These are phyloP conservation scores for Lojkania enalia DNA, from an alignment of 2,329 filamentous ascomycete genomes.

Conservation along the genomic window DNA sequence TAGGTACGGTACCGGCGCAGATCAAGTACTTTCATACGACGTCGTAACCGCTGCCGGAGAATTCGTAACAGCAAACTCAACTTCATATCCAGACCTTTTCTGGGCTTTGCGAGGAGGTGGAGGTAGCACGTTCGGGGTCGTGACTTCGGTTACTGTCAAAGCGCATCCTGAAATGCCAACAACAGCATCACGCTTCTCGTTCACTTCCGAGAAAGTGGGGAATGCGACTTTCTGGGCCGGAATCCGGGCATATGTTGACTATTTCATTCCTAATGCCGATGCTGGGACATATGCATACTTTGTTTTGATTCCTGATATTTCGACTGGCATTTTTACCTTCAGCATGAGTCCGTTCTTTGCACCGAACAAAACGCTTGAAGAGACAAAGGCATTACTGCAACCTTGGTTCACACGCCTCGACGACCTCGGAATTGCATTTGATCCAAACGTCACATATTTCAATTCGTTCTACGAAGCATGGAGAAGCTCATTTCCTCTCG, in stretches of 20 bases:
- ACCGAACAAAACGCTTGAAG: constrained; percentile 33
- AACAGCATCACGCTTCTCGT: constrained; percentile 36
- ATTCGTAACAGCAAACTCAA: constrained; percentile 35
- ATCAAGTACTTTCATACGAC: constrained; percentile 41
- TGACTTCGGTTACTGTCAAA: constrained; percentile 39
- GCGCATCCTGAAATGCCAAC: constrained; percentile 39
- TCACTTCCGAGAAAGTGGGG: constrained; percentile 34
- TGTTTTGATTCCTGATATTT: constrained; percentile 32
- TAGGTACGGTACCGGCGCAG: constrained; percentile 44
- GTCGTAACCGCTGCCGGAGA: constrained; percentile 39
- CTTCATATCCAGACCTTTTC: constrained; percentile 38
- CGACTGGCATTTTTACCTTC: constrained; percentile 37
- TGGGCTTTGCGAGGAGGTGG: constrained; percentile 43
- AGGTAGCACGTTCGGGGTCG: constrained; percentile 40
- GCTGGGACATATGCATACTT: constrained; percentile 42
- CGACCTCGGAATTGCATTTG: constrained; percentile 33
- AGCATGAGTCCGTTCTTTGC: constrained; percentile 42
- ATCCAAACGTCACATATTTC: constrained; percentile 41
- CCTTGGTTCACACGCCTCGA: constrained; percentile 37
- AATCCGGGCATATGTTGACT: constrained; percentile 33
- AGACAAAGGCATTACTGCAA: constrained; percentile 35
- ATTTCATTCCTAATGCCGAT: constrained; percentile 41
- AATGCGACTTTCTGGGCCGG: constrained; percentile 43
- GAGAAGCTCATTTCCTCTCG: constrained; percentile 39
- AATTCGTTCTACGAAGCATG: constrained; percentile 38